Conservation (phyloP, 768 basidiomycete species). For the Tylopilus rubrobrunneus region DNA sequence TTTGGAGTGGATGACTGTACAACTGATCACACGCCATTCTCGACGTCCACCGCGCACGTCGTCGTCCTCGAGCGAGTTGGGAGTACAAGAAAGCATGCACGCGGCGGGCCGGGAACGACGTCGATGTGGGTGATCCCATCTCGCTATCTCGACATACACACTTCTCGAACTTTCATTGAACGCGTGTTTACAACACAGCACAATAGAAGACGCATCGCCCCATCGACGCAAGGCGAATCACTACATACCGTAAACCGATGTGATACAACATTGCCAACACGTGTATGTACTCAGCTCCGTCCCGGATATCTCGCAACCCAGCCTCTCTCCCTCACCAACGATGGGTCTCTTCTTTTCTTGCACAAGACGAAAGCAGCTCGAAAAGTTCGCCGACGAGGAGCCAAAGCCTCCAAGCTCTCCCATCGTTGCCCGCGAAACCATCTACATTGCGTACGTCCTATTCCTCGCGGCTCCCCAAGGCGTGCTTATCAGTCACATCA, state of each 20-base stretch:
- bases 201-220: slow-evolving; percentile 21
- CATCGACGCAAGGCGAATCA: too few species aligned
- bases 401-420: slow-evolving; percentile 18
- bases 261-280: slow-evolving; percentile 25
- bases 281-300: slow-evolving; percentile 24
- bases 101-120: not conserved
- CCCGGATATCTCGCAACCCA: slow-evolving; percentile 24
- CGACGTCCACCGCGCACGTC: not conserved
- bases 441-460: slow-evolving; percentile 27
- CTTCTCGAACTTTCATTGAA: slow-evolving; percentile 6
- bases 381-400: slow-evolving; percentile 26
- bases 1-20: slow-evolving; percentile 12
- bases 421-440: slow-evolving; percentile 19
- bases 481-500: slow-evolving; percentile 27
- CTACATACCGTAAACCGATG: too few species aligned
- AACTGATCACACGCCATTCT: slow-evolving; percentile 13
- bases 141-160: not conserved
- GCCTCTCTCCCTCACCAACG: slow-evolving; percentile 16
- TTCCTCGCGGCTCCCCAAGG: not conserved
- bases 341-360: slow-evolving; percentile 30
- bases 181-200: slow-evolving; percentile 20
- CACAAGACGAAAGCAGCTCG: slow-evolving; percentile 23
- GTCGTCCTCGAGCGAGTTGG: not conserved
- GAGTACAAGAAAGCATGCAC: not conserved
- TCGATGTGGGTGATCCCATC: not conserved